phyloP scores from a whole-genome alignment of 306 rosid species.

The Glycine latifolia region DNA sequence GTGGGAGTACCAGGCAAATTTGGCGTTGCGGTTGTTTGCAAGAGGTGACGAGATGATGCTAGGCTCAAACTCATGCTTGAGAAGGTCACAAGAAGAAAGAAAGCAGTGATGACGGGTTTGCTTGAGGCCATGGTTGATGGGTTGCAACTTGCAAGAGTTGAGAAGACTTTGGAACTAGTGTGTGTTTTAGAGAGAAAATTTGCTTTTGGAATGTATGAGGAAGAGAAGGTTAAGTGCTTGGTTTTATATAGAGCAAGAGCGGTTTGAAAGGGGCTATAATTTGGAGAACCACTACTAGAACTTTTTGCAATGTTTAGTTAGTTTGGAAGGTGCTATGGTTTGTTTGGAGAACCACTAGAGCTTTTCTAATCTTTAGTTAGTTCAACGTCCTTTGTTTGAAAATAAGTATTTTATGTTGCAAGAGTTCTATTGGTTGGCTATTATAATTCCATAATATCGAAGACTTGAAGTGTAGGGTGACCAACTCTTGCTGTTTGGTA shows the following conservation, averaged over 20 bases:
- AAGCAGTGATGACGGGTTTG: slow-evolving; percentile 25
- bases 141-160: neutral
- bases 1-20: neutral
- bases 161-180: neutral
- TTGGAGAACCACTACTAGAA: neutral
- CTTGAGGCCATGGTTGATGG: slow-evolving; percentile 35
- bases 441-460: neutral
- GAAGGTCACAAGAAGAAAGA: slow-evolving; percentile 35
- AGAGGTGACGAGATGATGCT: slow-evolving; percentile 44
- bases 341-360: neutral
- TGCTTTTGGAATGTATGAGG: slow-evolving; percentile 34
- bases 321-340: slow-evolving; percentile 1
- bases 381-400: slow-evolving; percentile 31
- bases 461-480: neutral
- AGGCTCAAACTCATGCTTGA: slow-evolving; percentile 39
- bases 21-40: slow-evolving; percentile 47
- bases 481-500: slow-evolving; percentile 20
- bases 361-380: slow-evolving; percentile 14
- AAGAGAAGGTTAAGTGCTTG: neutral
- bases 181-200: neutral
- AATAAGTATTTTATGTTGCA: neutral
- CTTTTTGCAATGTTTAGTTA: neutral
- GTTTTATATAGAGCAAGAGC: slow-evolving; percentile 29
- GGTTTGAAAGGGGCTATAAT: neutral
- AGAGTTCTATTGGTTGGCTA: neutral